Evolutionary conservation across 345 rosid genomes (phyloP).

Genomic region (Salix arbutifolia): DNA sequence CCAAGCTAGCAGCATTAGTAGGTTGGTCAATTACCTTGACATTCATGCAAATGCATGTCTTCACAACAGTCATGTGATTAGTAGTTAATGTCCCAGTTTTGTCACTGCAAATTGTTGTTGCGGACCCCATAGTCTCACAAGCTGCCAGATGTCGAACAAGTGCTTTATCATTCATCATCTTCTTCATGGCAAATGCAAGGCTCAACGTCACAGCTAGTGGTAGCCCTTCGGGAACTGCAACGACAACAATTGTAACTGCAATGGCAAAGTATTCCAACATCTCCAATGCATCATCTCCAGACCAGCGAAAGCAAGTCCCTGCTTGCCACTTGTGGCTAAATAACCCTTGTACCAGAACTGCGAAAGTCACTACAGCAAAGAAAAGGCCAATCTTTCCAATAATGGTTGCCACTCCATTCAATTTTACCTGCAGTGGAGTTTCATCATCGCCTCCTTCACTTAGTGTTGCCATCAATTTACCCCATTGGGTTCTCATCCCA

Average conservation of each 20-base stretch:
- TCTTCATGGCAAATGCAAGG: conserved; percentile 96
- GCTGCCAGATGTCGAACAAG: conserved; percentile 91
- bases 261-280: conserved; percentile 79
- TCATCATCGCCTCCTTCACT: conserved; percentile 96
- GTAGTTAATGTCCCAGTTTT: conserved; percentile 93
- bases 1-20: conserved; percentile 36
- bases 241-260: conserved; percentile 92
- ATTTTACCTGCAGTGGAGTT: conserved; percentile 89
- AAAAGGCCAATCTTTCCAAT: conserved; percentile 81
- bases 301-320: conserved; percentile 54
- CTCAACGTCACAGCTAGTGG: conserved; percentile 96
- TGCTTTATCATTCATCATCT: conserved; percentile 97
- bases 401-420: conserved; percentile 89
- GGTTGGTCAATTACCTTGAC: conserved; percentile 44
- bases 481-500: conserved; percentile 99
- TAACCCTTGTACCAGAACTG: conserved; percentile 76
- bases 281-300: conserved; percentile 73
- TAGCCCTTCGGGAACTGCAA: conserved; percentile 94
- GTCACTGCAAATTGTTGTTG: conserved; percentile 89
- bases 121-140: conserved; percentile 97
- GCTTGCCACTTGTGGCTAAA: conserved; percentile 46
- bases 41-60: conserved; percentile 75
- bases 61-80: conserved; percentile 86
- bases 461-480: conserved; percentile 87
- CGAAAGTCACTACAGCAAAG: conserved; percentile 78